Evolutionary conservation across 73 alveolate species (phyloP).

Genomic region (Paramecium caudatum): DNA sequence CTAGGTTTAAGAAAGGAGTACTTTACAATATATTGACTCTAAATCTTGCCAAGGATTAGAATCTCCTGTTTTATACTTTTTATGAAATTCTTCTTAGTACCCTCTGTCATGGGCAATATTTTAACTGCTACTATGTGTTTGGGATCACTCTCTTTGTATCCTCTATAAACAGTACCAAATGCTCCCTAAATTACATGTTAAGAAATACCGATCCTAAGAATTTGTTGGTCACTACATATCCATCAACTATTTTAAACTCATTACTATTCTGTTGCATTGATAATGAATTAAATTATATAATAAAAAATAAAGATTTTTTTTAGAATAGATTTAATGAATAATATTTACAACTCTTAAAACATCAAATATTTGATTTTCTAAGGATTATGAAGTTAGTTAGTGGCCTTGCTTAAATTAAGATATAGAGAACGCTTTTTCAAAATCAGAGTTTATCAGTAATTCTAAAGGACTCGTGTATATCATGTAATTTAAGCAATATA

Average conservation of each 20-base stretch:
- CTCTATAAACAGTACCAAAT: conserved; percentile 69
- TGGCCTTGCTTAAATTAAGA: too few species aligned
- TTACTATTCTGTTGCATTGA: too few species aligned
- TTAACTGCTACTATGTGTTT: conserved; percentile 67
- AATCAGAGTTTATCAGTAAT: too few species aligned
- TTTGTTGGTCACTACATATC: conserved; percentile 71
- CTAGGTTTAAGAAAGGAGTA: background rate
- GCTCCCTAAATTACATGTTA: conserved; percentile 22
- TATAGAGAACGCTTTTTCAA: too few species aligned
- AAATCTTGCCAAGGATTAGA: conserved; percentile 41
- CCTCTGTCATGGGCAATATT: conserved; percentile 66
- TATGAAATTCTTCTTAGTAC: conserved; percentile 68
- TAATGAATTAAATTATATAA: too few species aligned
- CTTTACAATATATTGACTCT: conserved; percentile 65
- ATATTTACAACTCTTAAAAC: too few species aligned
- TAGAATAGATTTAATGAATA: too few species aligned
- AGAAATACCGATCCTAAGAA: conserved; percentile 49
- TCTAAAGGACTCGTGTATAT: too few species aligned
- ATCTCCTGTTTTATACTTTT: conserved; percentile 67
- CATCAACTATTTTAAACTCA: conserved; percentile 52
- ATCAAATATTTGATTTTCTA: too few species aligned
- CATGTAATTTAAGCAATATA: too few species aligned
- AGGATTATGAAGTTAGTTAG: too few species aligned
- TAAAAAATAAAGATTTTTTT: too few species aligned
- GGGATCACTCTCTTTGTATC: conserved; percentile 67